Conservation (phyloP, 2,329 filamentous ascomycete species). For the Phaeomoniella chlamydospora region DNA sequence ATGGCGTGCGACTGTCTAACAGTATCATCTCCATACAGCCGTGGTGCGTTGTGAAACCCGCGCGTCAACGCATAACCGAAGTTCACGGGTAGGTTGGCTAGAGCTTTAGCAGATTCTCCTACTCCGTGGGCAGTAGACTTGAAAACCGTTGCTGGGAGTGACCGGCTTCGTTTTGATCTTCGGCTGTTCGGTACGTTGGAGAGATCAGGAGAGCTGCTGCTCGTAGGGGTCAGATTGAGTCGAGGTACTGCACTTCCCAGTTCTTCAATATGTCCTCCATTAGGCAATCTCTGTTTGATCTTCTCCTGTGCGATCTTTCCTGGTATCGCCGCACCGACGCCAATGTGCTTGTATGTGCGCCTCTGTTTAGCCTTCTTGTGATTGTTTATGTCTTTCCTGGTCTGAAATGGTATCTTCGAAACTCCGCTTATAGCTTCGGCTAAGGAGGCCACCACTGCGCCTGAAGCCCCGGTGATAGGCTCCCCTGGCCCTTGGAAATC, state of each 20-base stretch:
- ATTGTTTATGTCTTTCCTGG: constrained; percentile 32
- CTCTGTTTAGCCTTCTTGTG: constrained; percentile 25
- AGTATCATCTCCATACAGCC: constrained; percentile 36
- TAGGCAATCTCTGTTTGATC: not conserved
- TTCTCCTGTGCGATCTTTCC: constrained; percentile 8
- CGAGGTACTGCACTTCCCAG: constrained; percentile 2
- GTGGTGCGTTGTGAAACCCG: constrained; percentile 38
- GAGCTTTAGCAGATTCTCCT: constrained; percentile 9
- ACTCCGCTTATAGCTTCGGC: constrained; percentile 33
- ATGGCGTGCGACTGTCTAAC: constrained; percentile 23
- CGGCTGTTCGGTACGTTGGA: not conserved
- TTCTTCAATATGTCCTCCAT: constrained; percentile 1
- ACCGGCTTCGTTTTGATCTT: constrained; percentile 5
- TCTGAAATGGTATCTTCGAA: constrained; percentile 30
- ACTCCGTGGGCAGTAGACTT: constrained; percentile 10
- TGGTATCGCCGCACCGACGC: constrained; percentile 7
- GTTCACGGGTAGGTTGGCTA: constrained; percentile 25
- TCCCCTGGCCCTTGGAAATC: constrained; percentile 41
- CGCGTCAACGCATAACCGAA: constrained; percentile 34
- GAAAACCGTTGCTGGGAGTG: constrained; percentile 6
- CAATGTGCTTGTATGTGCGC: constrained; percentile 3
- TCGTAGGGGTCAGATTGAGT: constrained; percentile 4
- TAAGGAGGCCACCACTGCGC: constrained; percentile 27
- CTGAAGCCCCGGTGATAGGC: constrained; percentile 33
- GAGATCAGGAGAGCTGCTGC: not conserved